phyloP scores from a whole-genome alignment of 169 alveolate species.

The Cryptosporidium sp. region DNA sequence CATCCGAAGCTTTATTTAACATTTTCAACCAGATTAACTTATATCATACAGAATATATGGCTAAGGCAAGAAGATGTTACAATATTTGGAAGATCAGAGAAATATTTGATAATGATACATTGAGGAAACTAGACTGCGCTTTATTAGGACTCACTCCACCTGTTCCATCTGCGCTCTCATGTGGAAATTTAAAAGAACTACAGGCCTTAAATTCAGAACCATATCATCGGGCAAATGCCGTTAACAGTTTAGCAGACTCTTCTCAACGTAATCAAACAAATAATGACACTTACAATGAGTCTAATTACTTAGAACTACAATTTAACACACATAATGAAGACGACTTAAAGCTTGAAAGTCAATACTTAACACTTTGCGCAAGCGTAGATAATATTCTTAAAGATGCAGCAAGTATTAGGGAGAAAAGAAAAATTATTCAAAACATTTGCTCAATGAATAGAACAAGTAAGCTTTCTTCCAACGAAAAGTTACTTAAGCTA shows the following conservation, averaged over 20 bases:
- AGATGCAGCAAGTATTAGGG: constrained; percentile 46
- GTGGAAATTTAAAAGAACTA: neutral
- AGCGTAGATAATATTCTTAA: constrained; percentile 11
- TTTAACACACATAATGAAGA: neutral
- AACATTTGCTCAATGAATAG: constrained; percentile 9
- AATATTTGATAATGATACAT: constrained; percentile 55
- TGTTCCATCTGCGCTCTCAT: constrained; percentile 16
- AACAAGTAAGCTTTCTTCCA: neutral
- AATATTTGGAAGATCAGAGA: constrained; percentile 70
- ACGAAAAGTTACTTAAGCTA: constrained; percentile 35
- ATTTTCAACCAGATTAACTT: constrained; percentile 57
- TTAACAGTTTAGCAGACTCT: neutral
- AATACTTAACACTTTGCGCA: constrained; percentile 10
- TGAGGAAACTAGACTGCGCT: constrained; percentile 49
- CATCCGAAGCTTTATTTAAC: constrained; percentile 61
- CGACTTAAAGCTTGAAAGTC: neutral
- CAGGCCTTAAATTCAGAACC: neutral
- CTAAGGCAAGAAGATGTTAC: constrained; percentile 73
- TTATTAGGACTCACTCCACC: constrained; percentile 68
- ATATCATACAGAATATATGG: constrained; percentile 70
- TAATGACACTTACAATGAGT: neutral
- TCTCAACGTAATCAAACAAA: neutral
- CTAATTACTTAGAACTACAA: neutral
- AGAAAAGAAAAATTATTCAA: constrained; percentile 59
- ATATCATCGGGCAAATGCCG: neutral